Evolutionary conservation across 768 basidiomycete genomes (phyloP).

Genomic region (Sarcomyxa edulis): DNA sequence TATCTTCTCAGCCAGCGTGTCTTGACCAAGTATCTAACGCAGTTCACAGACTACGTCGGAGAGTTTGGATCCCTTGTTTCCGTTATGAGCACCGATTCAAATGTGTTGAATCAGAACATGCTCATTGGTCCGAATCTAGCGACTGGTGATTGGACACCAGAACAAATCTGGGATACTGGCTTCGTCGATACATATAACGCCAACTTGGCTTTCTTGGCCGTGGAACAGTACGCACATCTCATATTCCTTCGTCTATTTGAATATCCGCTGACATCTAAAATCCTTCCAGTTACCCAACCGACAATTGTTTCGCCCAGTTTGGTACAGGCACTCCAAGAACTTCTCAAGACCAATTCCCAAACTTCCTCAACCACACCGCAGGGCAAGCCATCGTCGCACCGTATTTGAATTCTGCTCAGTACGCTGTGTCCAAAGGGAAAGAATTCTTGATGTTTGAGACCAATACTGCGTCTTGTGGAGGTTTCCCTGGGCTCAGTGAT

Average conservation of each 20-base stretch:
- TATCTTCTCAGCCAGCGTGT: no score
- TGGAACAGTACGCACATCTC: constrained; percentile 44
- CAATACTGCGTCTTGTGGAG: constrained; percentile 66
- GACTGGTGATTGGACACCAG: constrained; percentile 47
- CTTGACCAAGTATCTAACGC: background rate
- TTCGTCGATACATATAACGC: constrained; percentile 37
- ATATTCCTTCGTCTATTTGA: constrained; percentile 18
- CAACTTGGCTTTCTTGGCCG: constrained; percentile 40
- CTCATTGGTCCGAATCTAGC: constrained; percentile 56
- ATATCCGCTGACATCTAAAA: constrained; percentile 22
- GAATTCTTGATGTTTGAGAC: constrained; percentile 66
- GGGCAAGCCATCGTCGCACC: constrained; percentile 40
- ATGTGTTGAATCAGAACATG: constrained; percentile 30
- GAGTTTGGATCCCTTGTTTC: constrained; percentile 49
- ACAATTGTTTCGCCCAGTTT: constrained; percentile 57
- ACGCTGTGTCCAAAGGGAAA: constrained; percentile 36
- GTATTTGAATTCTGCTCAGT: constrained; percentile 46
- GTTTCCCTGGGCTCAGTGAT: constrained; percentile 58
- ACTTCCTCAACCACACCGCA: constrained; percentile 60
- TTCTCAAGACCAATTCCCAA: constrained; percentile 45
- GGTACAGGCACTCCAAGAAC: constrained; percentile 33
- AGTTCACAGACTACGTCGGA: constrained; percentile 34
- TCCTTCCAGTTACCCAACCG: constrained; percentile 36
- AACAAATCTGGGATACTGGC: constrained; percentile 50
- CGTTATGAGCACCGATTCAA: constrained; percentile 35